Percentiles rank a stretch among this genome's conserved stretches.
Evolutionary conservation across 2,329 filamentous ascomycete species (phyloP).

Genomic region (Teratosphaeria zuluensis): DNA sequence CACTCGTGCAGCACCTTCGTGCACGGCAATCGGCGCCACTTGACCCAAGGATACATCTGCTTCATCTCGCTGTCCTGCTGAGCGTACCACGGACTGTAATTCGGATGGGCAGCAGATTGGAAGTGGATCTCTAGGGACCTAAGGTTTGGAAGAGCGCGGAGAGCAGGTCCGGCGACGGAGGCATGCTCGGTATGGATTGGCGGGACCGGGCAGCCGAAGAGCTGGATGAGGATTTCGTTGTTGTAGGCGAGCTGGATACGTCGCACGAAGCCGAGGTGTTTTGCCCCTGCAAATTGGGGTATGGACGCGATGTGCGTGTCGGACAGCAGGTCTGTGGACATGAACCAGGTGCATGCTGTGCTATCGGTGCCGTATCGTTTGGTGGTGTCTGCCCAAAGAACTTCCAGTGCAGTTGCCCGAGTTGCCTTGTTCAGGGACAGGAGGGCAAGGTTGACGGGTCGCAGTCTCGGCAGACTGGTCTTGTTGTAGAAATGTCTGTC

Average conservation of each 20-base stretch:
- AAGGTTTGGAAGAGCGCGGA: not conserved
- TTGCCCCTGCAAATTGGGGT: not conserved
- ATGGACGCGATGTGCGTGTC: not conserved
- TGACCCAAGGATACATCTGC: not conserved
- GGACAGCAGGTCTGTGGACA: no score
- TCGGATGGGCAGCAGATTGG: not conserved
- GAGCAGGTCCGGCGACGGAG: not conserved
- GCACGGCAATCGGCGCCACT: constrained; percentile 1
- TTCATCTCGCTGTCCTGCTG: not conserved
- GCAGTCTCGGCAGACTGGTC: not conserved
- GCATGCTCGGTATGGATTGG: not conserved
- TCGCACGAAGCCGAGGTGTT: not conserved
- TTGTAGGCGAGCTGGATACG: not conserved
- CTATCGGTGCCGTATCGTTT: not conserved
- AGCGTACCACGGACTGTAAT: constrained; percentile 1
- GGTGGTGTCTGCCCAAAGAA: constrained; percentile 5
- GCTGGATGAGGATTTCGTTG: not conserved
- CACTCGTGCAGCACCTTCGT: constrained; percentile 1
- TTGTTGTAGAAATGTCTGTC: not conserved
- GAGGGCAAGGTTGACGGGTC: constrained; percentile 1
- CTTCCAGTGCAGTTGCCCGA: not conserved
- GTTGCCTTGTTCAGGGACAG: constrained; percentile 5
- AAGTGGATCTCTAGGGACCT: not conserved
- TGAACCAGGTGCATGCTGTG: not conserved
- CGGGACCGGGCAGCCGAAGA: not conserved